Conservation (phyloP, 768 basidiomycete species). For the Collybiopsis confluens region DNA sequence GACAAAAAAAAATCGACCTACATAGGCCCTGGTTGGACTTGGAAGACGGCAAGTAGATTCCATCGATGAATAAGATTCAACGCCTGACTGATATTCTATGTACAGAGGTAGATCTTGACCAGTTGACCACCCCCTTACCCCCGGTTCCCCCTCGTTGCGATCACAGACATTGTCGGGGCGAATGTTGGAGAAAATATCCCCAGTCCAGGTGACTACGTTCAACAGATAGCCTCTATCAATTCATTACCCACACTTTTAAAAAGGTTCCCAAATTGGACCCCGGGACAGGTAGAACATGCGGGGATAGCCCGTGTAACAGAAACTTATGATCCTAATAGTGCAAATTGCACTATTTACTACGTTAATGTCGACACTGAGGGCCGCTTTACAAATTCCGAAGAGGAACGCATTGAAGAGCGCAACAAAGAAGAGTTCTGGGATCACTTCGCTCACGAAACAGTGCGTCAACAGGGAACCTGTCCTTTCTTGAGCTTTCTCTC, state of each 20-base stretch:
- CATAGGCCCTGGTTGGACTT: conserved; percentile 23
- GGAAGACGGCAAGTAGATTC: conserved; percentile 10
- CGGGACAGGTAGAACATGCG: conserved; percentile 36
- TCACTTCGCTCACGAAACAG: conserved; percentile 18
- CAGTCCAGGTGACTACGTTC: neutral
- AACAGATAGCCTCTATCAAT: too few species aligned
- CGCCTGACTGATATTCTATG: too few species aligned
- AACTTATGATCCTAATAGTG: conserved; percentile 23
- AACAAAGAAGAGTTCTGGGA: conserved; percentile 32
- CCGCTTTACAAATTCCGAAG: conserved; percentile 26
- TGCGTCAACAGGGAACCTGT: neutral
- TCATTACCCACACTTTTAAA: conserved; percentile 46
- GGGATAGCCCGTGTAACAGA: conserved; percentile 27
- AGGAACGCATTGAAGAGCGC: conserved; percentile 18
- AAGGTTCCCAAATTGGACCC: conserved; percentile 53
- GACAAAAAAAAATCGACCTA: neutral
- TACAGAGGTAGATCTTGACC: conserved; percentile 31
- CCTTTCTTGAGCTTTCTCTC: neutral
- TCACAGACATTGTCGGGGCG: conserved; percentile 6
- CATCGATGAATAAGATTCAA: too few species aligned
- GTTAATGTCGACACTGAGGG: conserved; percentile 38
- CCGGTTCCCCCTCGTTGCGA: conserved; percentile 12
- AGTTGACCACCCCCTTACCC: conserved; percentile 19
- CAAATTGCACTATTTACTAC: conserved; percentile 28
- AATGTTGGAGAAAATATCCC: conserved; percentile 11